A percentile compares a stretch with the other conserved stretches of the same genome.
Conservation (phyloP, 176 grass and related monocot genomes). For the Oryza officinalis region DNA sequence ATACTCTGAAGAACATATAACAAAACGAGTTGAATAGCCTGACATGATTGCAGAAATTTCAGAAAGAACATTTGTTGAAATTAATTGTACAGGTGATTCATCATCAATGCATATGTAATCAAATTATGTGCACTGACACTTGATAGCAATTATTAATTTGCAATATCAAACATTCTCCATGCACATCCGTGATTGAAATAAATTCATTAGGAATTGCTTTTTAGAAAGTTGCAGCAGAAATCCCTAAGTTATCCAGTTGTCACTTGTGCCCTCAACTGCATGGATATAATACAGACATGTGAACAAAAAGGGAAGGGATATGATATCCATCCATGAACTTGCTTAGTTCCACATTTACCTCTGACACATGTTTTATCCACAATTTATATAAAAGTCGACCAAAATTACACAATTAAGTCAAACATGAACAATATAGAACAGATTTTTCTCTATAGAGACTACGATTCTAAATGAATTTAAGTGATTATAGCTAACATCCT, state of each 20-base stretch:
- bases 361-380: neutral
- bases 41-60: neutral
- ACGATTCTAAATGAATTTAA: slow-evolving; percentile 1
- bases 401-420: neutral
- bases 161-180: no score
- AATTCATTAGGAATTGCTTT: neutral
- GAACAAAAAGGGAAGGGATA: neutral
- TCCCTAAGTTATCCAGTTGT: neutral
- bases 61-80: neutral
- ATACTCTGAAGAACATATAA: neutral
- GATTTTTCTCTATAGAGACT: neutral
- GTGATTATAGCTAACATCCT: neutral
- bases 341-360: neutral
- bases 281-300: neutral
- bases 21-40: neutral
- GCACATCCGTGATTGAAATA: neutral
- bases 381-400: neutral
- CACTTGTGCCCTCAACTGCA: neutral
- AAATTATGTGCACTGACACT: neutral
- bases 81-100: neutral
- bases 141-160: neutral
- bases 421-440: no score
- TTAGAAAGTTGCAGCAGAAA: neutral
- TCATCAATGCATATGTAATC: neutral
- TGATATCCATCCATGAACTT: neutral